Evolutionary conservation across 495 filamentous ascomycete species (phyloP).

Genomic region (Aspergillus heteromorphus): DNA sequence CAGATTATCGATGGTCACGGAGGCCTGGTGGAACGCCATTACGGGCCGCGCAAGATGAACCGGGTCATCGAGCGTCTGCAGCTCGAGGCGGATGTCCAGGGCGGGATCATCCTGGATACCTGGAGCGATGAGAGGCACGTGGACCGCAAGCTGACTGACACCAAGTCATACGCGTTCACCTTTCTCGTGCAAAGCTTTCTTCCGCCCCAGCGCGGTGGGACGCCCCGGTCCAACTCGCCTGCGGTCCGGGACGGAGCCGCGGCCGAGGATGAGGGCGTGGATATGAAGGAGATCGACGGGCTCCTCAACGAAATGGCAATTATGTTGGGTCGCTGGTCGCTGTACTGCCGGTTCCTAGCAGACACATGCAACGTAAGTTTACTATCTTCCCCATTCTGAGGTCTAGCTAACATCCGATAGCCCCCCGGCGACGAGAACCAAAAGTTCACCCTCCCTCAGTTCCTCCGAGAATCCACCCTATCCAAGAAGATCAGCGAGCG

Average conservation of each 20-base stretch:
- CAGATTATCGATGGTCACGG: conserved; percentile 92
- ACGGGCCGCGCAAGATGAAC: conserved; percentile 88
- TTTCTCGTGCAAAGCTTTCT: conserved; percentile 95
- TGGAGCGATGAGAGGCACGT: conserved; percentile 87
- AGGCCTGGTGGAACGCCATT: conserved; percentile 84
- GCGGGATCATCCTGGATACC: conserved; percentile 93
- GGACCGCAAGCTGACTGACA: conserved; percentile 81
- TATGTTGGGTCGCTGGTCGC: conserved; percentile 90
- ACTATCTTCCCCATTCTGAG: too few relatives aligned
- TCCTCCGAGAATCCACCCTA: conserved; percentile 70
- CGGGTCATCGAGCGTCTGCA: conserved; percentile 92
- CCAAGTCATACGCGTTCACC: conserved; percentile 94
- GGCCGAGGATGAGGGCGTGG: conserved; percentile 80
- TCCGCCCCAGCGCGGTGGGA: conserved; percentile 56
- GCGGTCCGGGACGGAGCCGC: conserved; percentile 50
- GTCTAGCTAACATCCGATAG: conserved; percentile 17
- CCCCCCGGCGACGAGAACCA: conserved; percentile 23
- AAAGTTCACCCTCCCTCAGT: conserved; percentile 51
- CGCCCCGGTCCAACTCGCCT: conserved; percentile 57
- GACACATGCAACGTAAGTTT: conserved; percentile 70
- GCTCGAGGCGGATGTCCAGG: conserved; percentile 91
- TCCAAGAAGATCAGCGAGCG: conserved; percentile 66
- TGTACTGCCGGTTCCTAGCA: conserved; percentile 85
- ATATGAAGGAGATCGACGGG: conserved; percentile 90
- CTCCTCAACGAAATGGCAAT: conserved; percentile 78